Percentiles rank a stretch among this genome's conserved stretches.
These are phyloP conservation scores for Ceratocystis smalleyi DNA, from an alignment of 2,329 filamentous ascomycete species.

Conservation along the genomic window DNA sequence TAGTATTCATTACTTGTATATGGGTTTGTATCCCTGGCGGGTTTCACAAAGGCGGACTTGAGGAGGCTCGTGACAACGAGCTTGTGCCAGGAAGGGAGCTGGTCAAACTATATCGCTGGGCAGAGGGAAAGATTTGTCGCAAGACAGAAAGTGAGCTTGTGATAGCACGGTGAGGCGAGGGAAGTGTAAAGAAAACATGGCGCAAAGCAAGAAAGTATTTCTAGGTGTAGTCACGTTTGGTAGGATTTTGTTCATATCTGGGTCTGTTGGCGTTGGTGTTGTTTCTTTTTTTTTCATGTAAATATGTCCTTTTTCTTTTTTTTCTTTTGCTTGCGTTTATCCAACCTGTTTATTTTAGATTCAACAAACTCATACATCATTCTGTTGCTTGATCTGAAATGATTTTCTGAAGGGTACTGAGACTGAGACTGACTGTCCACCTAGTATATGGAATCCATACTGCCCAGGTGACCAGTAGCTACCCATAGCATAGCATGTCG, in stretches of 20 bases:
- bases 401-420: not conserved
- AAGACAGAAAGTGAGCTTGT: not conserved
- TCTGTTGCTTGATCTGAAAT: not conserved
- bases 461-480: slow-evolving; percentile 61
- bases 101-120: slow-evolving; percentile 1
- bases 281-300: not conserved
- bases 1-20: slow-evolving; percentile 30
- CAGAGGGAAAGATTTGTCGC: not conserved
- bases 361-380: too few relatives aligned
- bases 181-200: not conserved
- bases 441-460: slow-evolving; percentile 24
- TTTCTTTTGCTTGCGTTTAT: not conserved
- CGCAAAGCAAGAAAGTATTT: not conserved
- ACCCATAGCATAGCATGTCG: slow-evolving; percentile 82
- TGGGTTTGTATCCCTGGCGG: slow-evolving; percentile 33
- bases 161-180: not conserved
- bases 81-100: slow-evolving; percentile 10
- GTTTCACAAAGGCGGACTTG: slow-evolving; percentile 27
- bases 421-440: too few relatives aligned
- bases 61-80: slow-evolving; percentile 26
- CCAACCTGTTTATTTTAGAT: not conserved
- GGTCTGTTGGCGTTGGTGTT: not conserved
- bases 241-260: too few relatives aligned
- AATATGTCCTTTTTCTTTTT: not conserved
- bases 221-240: too few relatives aligned